Evolutionary conservation across 202 grass and related monocot species (phyloP).

Genomic region (Zoysia matrella): DNA sequence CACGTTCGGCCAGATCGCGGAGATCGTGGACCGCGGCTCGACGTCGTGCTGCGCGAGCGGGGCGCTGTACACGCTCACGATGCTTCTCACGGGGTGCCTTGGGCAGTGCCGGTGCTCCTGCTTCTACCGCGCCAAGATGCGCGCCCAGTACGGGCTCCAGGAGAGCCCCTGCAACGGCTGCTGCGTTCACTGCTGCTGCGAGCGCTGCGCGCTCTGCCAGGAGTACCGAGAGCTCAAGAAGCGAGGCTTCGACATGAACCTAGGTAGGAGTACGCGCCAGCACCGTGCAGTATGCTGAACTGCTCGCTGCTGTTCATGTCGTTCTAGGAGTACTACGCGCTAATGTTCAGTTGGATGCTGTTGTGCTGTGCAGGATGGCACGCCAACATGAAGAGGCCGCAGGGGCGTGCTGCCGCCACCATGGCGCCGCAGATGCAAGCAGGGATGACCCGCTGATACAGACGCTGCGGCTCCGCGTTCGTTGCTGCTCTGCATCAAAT

Average conservation of each 20-base stretch:
- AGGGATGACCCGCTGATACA: conserved; percentile 52
- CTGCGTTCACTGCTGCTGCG: conserved; percentile 78
- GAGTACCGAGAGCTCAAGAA: conserved; percentile 84
- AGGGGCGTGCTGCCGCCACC: conserved; percentile 37
- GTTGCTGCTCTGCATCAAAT: not conserved
- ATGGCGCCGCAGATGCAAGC: conserved; percentile 39
- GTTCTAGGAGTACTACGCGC: no score
- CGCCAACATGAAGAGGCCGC: conserved; percentile 51
- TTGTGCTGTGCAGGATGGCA: conserved; percentile 38
- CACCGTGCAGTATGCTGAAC: no score
- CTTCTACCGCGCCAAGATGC: conserved; percentile 86
- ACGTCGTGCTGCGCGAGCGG: conserved; percentile 67
- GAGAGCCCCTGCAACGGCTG: conserved; percentile 77
- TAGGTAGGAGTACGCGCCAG: not conserved
- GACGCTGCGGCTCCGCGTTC: not conserved
- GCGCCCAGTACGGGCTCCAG: conserved; percentile 59
- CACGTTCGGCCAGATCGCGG: conserved; percentile 85
- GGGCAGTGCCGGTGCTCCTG: conserved; percentile 69
- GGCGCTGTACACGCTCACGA: conserved; percentile 62
- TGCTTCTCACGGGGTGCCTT: conserved; percentile 53
- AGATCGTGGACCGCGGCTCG: conserved; percentile 79
- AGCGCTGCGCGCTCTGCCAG: conserved; percentile 82
- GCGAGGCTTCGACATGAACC: conserved; percentile 53
- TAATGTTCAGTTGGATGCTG: no score
- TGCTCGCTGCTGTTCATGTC: no score